A percentile compares a stretch with the other conserved stretches of the same genome.
phyloP scores from a whole-genome alignment of 768 basidiomycete genomes.

The Lactifluus echinatus region DNA sequence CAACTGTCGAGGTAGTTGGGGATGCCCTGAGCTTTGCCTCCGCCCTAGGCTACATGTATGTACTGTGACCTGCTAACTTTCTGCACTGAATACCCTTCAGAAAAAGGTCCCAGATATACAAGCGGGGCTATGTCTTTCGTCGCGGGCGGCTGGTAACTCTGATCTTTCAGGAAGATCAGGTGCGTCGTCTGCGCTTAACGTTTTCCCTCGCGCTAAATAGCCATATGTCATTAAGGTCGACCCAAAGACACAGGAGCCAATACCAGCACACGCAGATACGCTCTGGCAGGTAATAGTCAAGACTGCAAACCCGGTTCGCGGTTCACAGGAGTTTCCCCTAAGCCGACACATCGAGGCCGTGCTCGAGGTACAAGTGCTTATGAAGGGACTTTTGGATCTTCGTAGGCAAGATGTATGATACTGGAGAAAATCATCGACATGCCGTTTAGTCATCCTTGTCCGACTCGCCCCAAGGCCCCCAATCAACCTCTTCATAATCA shows the following conservation, averaged over 20 bases:
- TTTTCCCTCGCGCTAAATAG: not conserved
- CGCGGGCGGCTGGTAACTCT: conserved; percentile 62
- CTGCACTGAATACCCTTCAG: conserved; percentile 27
- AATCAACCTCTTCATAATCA: conserved; percentile 42
- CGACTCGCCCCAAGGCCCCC: conserved; percentile 46
- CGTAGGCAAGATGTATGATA: conserved; percentile 58
- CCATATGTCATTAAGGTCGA: conserved; percentile 45
- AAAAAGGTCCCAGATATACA: conserved; percentile 69
- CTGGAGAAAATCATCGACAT: not conserved
- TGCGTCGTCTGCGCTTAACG: conserved; percentile 24
- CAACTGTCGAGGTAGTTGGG: conserved; percentile 67
- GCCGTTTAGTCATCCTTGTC: conserved; percentile 22
- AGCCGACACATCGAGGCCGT: conserved; percentile 62
- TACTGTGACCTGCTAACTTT: conserved; percentile 4
- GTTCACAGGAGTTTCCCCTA: conserved; percentile 71
- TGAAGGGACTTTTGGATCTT: conserved; percentile 78
- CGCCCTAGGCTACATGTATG: conserved; percentile 68
- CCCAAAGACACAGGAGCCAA: conserved; percentile 63
- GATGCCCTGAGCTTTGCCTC: conserved; percentile 76
- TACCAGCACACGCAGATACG: conserved; percentile 70
- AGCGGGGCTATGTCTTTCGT: conserved; percentile 70
- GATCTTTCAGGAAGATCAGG: conserved; percentile 84
- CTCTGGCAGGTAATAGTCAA: conserved; percentile 87
- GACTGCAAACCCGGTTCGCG: conserved; percentile 69
- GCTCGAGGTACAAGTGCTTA: conserved; percentile 69